These are phyloP conservation scores for Beauveria sp. DNA, from an alignment of 2,329 filamentous ascomycete species.

Conservation along the genomic window DNA sequence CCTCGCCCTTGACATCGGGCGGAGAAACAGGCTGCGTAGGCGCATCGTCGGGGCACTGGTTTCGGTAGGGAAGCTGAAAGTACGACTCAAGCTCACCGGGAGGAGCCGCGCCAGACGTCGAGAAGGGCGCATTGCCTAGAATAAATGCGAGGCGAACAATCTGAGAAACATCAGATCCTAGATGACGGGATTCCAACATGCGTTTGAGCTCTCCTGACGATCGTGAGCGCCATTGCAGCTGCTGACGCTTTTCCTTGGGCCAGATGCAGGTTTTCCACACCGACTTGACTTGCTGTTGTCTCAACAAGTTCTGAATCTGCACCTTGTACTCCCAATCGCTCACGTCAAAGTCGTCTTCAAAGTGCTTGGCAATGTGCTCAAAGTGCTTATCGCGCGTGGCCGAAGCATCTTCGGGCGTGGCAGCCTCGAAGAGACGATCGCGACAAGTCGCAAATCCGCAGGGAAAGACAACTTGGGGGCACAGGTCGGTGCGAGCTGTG, in stretches of 20 bases:
- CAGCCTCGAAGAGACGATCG: conserved; percentile 35
- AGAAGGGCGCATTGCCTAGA: conserved; percentile 34
- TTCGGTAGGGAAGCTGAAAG: conserved; percentile 30
- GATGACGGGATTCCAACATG: conserved; percentile 36
- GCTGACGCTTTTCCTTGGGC: conserved; percentile 35
- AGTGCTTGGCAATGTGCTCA: conserved; percentile 40
- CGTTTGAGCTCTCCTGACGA: conserved; percentile 37
- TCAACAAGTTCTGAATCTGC: conserved; percentile 37
- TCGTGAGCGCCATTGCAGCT: conserved; percentile 32
- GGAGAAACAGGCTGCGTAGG: conserved; percentile 19
- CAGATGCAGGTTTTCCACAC: conserved; percentile 39
- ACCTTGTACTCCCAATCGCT: conserved; percentile 36
- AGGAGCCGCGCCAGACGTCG: conserved; percentile 27
- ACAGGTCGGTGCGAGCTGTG: conserved; percentile 33
- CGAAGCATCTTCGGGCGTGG: conserved; percentile 27
- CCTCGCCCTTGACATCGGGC: conserved; percentile 21
- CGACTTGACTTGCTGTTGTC: conserved; percentile 34
- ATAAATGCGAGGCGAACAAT: conserved; percentile 38
- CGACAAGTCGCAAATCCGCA: conserved; percentile 37
- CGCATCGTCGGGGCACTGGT: conserved; percentile 27
- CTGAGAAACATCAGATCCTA: conserved; percentile 32
- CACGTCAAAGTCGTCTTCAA: conserved; percentile 35
- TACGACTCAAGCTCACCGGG: conserved; percentile 32
- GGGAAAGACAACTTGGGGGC: conserved; percentile 36
- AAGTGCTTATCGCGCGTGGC: conserved; percentile 36